Evolutionary conservation across 2,329 filamentous ascomycete species (phyloP).

Genomic region (Aspergillus vadensis): DNA sequence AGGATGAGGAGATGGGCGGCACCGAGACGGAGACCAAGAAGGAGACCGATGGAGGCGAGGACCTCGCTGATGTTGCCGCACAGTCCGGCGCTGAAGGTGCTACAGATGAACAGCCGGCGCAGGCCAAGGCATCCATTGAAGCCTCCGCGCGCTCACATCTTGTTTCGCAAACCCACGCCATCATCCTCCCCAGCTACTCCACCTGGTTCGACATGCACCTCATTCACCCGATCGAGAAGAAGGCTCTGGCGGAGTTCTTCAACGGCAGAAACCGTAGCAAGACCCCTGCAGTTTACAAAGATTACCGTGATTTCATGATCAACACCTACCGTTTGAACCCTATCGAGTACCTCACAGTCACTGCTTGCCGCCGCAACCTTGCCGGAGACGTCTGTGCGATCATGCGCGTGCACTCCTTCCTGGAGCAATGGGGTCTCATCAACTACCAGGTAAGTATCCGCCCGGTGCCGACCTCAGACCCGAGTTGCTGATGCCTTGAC

Average conservation of each 20-base stretch:
- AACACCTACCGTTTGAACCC: slow-evolving; percentile 98
- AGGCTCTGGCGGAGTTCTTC: slow-evolving; percentile 96
- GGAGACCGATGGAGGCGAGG: slow-evolving; percentile 48
- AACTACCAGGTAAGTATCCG: slow-evolving; percentile 81
- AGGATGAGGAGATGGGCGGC: slow-evolving; percentile 82
- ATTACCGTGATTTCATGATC: slow-evolving; percentile 99
- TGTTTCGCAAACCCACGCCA: slow-evolving; percentile 89
- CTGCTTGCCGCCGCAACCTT: slow-evolving; percentile 89
- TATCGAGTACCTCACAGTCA: slow-evolving; percentile 93
- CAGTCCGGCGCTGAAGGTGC: slow-evolving; percentile 52
- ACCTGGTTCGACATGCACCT: slow-evolving; percentile 99
- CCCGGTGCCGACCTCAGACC: background rate
- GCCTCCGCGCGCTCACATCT: slow-evolving; percentile 87
- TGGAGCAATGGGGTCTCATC: slow-evolving; percentile 98
- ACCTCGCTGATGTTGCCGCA: slow-evolving; percentile 49
- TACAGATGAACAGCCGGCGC: slow-evolving; percentile 58
- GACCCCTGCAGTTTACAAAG: slow-evolving; percentile 94
- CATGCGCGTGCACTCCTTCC: slow-evolving; percentile 96
- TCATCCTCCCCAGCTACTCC: slow-evolving; percentile 95
- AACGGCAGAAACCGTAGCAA: slow-evolving; percentile 98
- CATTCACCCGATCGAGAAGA: slow-evolving; percentile 88
- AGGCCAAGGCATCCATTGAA: slow-evolving; percentile 80
- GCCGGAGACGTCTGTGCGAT: slow-evolving; percentile 98
- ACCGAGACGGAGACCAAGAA: slow-evolving; percentile 50
- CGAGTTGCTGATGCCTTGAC: slow-evolving; percentile 11